Evolutionary conservation across 2,329 filamentous ascomycete species (phyloP), one percentile per base, ranked within the genome.

Genomic region (Phialophora macrospora): DNA sequence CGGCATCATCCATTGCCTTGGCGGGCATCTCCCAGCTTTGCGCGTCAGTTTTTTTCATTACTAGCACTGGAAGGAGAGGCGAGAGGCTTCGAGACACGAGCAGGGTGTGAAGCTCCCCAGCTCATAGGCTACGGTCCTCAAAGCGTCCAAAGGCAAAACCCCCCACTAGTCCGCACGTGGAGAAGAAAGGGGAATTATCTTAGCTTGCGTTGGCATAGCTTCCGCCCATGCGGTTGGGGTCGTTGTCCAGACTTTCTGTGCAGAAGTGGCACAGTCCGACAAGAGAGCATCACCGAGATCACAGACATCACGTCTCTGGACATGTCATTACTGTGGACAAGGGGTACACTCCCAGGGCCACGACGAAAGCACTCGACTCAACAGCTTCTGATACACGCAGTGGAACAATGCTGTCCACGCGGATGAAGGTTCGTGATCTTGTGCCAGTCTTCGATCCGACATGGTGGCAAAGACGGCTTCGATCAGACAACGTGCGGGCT

Each of bases 121-220:
- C 14, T 32, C 58, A 41, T 26, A 52, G 46, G 46, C 30, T 41
- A 38, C 44, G 20, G 12, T n/a, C 11, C 22, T 46, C 26, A 26
- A 41, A 59, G 38, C 7, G 56, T 49, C 17, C 20, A 38, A 30
- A 30, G 24, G 46, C 28, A 60, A 41, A 51, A 41, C 22, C 24
- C n/a, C 32, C 34, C 44, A 56, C 30, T 24, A 67, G 24, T 26
- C 49, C 55, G 59, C 61, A 59, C 58, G 62, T 59, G 65, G 57
- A 60, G 57, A 52, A 60, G 44, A 32, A 52, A 28, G 28, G 34
- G 52, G 55, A 44, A 57, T 26, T 22, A 55, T 59, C 65, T 58
- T 51, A 28, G 48, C 48, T n/a, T n/a, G 38, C 20, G 14, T 26
- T 24, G 48, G 48, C 24, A 24, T 51, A n/a, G 48, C 48, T 51